Conservation (phyloP, 495 filamentous ascomycete species). For the Parachaetomium inaequale region DNA sequence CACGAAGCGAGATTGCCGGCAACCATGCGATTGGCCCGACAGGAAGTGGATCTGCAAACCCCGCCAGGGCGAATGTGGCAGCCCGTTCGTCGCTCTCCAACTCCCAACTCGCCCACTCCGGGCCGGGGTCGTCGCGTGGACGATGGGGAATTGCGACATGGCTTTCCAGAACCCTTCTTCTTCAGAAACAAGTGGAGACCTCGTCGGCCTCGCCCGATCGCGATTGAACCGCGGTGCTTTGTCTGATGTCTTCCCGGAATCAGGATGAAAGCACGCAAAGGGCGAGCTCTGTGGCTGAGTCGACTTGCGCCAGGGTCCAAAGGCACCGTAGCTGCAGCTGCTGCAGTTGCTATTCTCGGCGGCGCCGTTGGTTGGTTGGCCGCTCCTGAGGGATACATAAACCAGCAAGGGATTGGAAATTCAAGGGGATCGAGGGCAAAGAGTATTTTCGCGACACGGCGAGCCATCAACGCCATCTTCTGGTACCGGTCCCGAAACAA, state of each 20-base stretch:
- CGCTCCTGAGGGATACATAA: conserved; percentile 3
- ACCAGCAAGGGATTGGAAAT: neutral
- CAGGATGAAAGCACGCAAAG: too few species aligned
- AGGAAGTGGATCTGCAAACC: neutral
- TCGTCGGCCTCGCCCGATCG: neutral
- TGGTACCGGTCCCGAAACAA: neutral
- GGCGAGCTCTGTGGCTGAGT: neutral
- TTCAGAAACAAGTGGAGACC: neutral
- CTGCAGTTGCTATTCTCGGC: conserved; percentile 2
- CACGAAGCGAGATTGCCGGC: conserved; percentile 32
- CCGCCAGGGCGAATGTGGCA: neutral
- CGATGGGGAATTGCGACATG: conserved; percentile 4
- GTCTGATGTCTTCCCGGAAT: too few species aligned
- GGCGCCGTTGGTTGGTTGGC: neutral
- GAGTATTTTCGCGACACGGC: neutral
- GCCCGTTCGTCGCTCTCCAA: neutral
- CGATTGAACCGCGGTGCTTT: neutral
- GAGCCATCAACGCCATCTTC: neutral
- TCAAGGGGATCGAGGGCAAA: neutral
- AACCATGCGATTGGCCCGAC: conserved; percentile 21
- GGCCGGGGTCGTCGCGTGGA: neutral
- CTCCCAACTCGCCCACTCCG: neutral
- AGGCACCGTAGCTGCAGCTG: neutral
- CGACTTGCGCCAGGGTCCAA: neutral
- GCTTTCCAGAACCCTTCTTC: neutral